Conservation (phyloP, 129 eudicot genomes). For the Ambrosia trifida region DNA sequence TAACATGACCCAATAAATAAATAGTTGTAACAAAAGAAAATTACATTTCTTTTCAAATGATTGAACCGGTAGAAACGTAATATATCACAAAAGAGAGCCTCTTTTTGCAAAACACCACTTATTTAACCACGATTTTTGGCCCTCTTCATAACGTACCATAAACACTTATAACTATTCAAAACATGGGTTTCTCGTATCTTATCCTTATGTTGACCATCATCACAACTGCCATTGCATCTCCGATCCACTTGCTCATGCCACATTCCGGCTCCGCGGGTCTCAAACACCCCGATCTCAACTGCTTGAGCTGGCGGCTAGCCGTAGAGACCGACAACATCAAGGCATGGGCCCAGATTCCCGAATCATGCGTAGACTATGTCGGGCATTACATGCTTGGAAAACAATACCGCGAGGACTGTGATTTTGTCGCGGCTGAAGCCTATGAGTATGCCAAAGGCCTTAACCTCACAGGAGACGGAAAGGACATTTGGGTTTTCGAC, state of each 20-base stretch:
- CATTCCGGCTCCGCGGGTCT: conserved; percentile 35
- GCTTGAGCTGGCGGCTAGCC: conserved; percentile 57
- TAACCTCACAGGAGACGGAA: conserved; percentile 36
- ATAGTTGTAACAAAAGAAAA: too few relatives aligned
- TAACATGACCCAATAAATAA: too few relatives aligned
- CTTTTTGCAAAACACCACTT: background rate
- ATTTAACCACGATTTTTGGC: background rate
- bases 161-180: background rate
- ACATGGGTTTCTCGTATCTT: conserved; percentile 12
- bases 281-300: conserved; percentile 31
- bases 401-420: conserved; percentile 41
- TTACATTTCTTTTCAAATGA: too few relatives aligned
- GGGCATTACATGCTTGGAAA: conserved; percentile 48
- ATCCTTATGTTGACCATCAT: conserved; percentile 6
- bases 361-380: conserved; percentile 35
- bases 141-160: background rate
- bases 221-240: conserved; percentile 5
- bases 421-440: conserved; percentile 28
- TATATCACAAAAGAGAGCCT: background rate
- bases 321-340: conserved; percentile 49
- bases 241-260: conserved; percentile 31
- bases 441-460: conserved; percentile 32
- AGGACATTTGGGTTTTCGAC: conserved; percentile 62
- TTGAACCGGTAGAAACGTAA: background rate
- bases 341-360: conserved; percentile 38